These are phyloP conservation scores for Pulchroboletus neoregius DNA, from an alignment of 1,284 basidiomycete species.

Conservation along the genomic window DNA sequence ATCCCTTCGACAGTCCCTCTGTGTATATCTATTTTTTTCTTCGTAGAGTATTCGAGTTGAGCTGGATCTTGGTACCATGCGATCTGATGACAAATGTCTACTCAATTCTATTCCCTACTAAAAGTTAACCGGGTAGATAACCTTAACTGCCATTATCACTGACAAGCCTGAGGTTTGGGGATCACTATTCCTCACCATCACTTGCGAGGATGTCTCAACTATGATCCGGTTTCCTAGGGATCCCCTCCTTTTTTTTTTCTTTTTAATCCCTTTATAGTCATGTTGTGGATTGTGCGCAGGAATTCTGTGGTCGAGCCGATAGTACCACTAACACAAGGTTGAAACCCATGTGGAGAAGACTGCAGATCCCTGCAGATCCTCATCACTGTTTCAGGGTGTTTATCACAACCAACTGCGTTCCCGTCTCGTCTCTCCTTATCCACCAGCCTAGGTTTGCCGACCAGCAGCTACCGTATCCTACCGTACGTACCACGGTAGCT, in stretches of 20 bases:
- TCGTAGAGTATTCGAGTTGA: slow-evolving; percentile 3
- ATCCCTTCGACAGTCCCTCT: slow-evolving; percentile 5
- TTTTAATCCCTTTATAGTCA: too few species aligned
- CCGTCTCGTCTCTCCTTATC: slow-evolving; percentile 15
- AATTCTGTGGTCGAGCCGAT: too few species aligned
- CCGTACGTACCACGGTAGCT: slow-evolving; percentile 1
- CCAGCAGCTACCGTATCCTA: slow-evolving; percentile 6
- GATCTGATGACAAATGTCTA: slow-evolving; percentile 6
- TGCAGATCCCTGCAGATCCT: slow-evolving; percentile 22
- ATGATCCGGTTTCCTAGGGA: slow-evolving; percentile 18
- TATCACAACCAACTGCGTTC: slow-evolving; percentile 19
- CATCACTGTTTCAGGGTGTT: slow-evolving; percentile 22
- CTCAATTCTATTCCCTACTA: slow-evolving; percentile 1
- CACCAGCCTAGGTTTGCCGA: not conserved
- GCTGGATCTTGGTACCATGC: slow-evolving; percentile 6
- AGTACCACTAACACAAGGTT: slow-evolving; percentile 13
- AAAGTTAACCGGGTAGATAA: too few species aligned
- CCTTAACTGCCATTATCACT: too few species aligned
- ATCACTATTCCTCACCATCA: slow-evolving; percentile 13
- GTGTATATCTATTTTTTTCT: slow-evolving; percentile 8
- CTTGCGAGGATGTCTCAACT: slow-evolving; percentile 19
- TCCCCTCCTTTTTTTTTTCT: not conserved
- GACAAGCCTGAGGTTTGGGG: too few species aligned
- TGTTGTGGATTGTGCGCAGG: too few species aligned
- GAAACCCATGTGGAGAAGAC: slow-evolving; percentile 11